These are phyloP conservation scores for Monilinia vaccinii-corymbosi DNA, from an alignment of 2,329 filamentous ascomycete species.

Conservation along the genomic window DNA sequence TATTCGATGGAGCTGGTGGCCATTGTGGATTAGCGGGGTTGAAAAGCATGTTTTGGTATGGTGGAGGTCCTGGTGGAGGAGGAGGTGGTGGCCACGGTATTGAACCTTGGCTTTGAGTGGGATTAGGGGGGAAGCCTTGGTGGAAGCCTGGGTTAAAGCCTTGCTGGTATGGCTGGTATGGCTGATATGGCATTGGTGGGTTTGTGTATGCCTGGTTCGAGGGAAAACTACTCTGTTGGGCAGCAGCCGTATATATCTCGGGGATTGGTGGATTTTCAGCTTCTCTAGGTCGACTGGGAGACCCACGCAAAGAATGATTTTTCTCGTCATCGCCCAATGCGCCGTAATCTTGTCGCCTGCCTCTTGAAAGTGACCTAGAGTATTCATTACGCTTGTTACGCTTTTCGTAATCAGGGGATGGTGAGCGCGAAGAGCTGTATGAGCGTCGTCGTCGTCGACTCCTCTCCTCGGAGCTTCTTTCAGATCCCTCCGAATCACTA, in stretches of 20 bases:
- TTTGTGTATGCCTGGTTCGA: slow-evolving; percentile 6
- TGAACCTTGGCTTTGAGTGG: slow-evolving; percentile 11
- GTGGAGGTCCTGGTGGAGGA: slow-evolving; percentile 20
- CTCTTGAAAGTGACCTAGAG: slow-evolving; percentile 17
- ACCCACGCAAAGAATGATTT: background rate
- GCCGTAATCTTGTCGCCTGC: slow-evolving; percentile 12
- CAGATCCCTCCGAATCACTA: slow-evolving; percentile 22
- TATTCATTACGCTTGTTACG: slow-evolving; percentile 9
- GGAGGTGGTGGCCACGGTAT: slow-evolving; percentile 18
- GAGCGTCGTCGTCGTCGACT: slow-evolving; percentile 22
- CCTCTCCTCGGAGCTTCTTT: slow-evolving; percentile 16
- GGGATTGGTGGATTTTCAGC: slow-evolving; percentile 9
- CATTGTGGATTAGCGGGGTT: slow-evolving; percentile 9
- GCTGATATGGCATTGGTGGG: slow-evolving; percentile 12
- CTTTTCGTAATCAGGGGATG: slow-evolving; percentile 16
- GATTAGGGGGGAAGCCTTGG: slow-evolving; percentile 20
- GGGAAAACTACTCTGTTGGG: background rate
- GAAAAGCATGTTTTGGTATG: slow-evolving; percentile 14
- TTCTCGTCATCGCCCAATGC: background rate
- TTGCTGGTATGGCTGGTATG: slow-evolving; percentile 21
- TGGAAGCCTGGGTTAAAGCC: slow-evolving; percentile 23
- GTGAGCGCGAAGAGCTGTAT: slow-evolving; percentile 25
- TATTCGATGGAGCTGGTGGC: slow-evolving; percentile 7
- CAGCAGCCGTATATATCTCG: background rate
- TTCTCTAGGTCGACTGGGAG: slow-evolving; percentile 8